Percentiles rank a stretch among this genome's conserved stretches.
phyloP scores from a whole-genome alignment of 192 early-diverging fungal species.

The Coemansia sp. region DNA sequence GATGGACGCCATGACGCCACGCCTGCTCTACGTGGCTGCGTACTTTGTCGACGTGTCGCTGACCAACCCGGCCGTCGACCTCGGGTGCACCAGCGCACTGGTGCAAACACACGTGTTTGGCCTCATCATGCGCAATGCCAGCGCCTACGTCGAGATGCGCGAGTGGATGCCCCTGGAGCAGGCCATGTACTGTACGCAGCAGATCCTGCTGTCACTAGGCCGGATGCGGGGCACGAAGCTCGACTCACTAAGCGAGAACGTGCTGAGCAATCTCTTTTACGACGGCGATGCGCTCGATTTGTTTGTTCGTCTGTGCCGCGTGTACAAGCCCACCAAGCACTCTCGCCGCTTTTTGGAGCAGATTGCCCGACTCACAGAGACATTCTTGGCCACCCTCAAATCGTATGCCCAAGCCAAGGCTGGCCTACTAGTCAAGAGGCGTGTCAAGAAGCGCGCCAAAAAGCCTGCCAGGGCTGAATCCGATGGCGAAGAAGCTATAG shows the following conservation, averaged over 20 bases:
- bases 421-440: slow-evolving; percentile 27
- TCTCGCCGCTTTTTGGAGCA: slow-evolving; percentile 35
- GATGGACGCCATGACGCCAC: slow-evolving; percentile 23
- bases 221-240: slow-evolving; percentile 46
- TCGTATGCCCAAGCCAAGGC: slow-evolving; percentile 25
- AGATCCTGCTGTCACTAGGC: slow-evolving; percentile 30
- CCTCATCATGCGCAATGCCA: slow-evolving; percentile 37
- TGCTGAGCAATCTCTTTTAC: slow-evolving; percentile 50
- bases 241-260: slow-evolving; percentile 32
- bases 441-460: slow-evolving; percentile 17
- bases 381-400: slow-evolving; percentile 32
- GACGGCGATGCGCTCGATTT: slow-evolving; percentile 49
- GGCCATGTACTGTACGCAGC: slow-evolving; percentile 52
- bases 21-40: slow-evolving; percentile 37
- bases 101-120: slow-evolving; percentile 43
- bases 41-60: slow-evolving; percentile 52
- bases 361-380: slow-evolving; percentile 33
- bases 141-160: slow-evolving; percentile 38
- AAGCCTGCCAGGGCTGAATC: neutral
- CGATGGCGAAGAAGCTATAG: neutral
- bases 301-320: slow-evolving; percentile 44
- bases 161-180: slow-evolving; percentile 32
- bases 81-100: slow-evolving; percentile 32
- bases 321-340: slow-evolving; percentile 32
- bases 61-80: slow-evolving; percentile 44